Percentiles rank a stretch among this genome's conserved stretches.
These are phyloP conservation scores for Psidium guajava DNA, from an alignment of 345 rosid species.

Conservation along the genomic window DNA sequence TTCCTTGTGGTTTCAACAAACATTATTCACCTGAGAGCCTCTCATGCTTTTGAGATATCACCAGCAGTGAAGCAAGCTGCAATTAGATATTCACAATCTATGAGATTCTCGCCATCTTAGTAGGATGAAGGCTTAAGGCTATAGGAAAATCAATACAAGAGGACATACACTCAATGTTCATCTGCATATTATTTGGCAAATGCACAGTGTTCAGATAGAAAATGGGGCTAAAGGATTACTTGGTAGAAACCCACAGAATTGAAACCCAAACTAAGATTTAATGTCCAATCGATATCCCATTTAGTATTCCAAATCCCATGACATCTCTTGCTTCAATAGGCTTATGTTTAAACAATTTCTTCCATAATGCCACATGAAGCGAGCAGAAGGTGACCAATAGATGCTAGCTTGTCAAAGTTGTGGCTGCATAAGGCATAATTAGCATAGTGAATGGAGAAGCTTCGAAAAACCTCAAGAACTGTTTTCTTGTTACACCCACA, in stretches of 20 bases:
- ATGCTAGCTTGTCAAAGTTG: conserved; percentile 99
- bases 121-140: not conserved
- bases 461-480: not conserved
- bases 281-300: conserved; percentile 93
- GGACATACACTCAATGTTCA: not conserved
- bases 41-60: conserved; percentile 40
- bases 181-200: not conserved
- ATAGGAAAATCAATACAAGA: not conserved
- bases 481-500: not conserved
- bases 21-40: not conserved
- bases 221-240: conserved; percentile 32
- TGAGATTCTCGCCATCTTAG: not conserved
- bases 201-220: not conserved
- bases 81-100: conserved; percentile 5
- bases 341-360: conserved; percentile 97
- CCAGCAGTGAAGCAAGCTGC: conserved; percentile 61
- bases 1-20: not conserved
- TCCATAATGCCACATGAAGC: conserved; percentile 93
- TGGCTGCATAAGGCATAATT: conserved; percentile 41
- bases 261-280: conserved; percentile 98
- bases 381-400: conserved; percentile 98
- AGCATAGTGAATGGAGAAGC: not conserved
- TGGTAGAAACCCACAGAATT: conserved; percentile 99
- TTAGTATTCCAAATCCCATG: conserved; percentile 97
- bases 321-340: conserved; percentile 99